Base-by-base conservation (phyloP, 2,329 filamentous ascomycete species). In the Graphium sp. region DNA sequence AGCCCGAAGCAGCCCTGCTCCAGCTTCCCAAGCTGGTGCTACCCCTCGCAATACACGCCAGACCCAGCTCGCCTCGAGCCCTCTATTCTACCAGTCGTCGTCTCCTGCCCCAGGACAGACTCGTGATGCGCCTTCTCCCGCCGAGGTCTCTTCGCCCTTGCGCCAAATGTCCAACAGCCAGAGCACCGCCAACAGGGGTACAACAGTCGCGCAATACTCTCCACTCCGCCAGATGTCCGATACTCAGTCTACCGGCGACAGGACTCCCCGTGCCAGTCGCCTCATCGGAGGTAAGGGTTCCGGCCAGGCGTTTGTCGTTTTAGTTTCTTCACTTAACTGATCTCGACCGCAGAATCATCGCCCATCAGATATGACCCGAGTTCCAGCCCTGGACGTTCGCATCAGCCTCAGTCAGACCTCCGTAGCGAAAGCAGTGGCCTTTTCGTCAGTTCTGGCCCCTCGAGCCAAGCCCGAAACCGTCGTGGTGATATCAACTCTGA, bases 401-500 rank as follows among this genome's bases (percentile, higher is more conserved):
- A 66, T 37, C 60, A 66, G 27, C 58, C 60, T 29, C 72, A 75
- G 38, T 76, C 79, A 29, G 74, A 87, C 46, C 60, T 82, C 35
- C 71, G 71, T 40, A 91, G 80, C 49, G 82, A 83, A 45, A 83
- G 76, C 55, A 93, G 84, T 44, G 80, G 74, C 5, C 63, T 95
- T 18, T 95, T 95, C 46, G 76, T 94, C 22, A 24, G 30, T 19
- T 31, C 35, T 24, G 32, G 25, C 20, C 29, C 29, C 17, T 29
- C 31, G 4, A 49, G 48, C 61, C 77, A 41, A 65, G 62, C 64
- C 24, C 66, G 67, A 32, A 69, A 74, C 28, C 71, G 80, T 44
- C 74, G 87, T 43, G 81, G 81, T 41, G 87, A 94, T 45, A 81
- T 95, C 42, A 72, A 91, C 45, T 87, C 83, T 0, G 82, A 92